Evolutionary conservation across 192 early-diverging fungal species (phyloP).

Genomic region (Paraglomus brasilianum): DNA sequence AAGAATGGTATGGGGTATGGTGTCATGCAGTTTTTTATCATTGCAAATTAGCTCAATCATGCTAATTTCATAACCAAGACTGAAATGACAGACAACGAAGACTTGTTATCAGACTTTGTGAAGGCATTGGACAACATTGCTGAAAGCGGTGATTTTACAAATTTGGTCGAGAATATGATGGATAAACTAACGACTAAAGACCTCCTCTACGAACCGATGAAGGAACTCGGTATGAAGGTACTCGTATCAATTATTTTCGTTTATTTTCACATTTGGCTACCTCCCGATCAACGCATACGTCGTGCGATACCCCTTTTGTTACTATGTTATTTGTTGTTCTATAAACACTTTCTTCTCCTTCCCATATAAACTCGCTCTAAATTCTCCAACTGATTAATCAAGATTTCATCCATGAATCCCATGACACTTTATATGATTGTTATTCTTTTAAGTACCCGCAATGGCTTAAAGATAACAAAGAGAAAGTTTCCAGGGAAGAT

Average conservation of each 20-base stretch:
- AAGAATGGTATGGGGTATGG: no score
- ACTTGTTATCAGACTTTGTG: slow-evolving; percentile 73
- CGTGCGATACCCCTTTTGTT: no score
- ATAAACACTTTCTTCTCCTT: no score
- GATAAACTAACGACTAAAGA: slow-evolving; percentile 92
- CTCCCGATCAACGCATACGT: no score
- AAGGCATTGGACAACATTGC: slow-evolving; percentile 73
- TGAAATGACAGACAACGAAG: slow-evolving; percentile 49
- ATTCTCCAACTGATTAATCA: neutral
- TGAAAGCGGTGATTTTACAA: slow-evolving; percentile 73
- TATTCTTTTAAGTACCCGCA: slow-evolving; percentile 71
- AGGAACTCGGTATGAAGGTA: slow-evolving; percentile 81
- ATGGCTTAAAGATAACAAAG: slow-evolving; percentile 82
- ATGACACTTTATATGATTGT: slow-evolving; percentile 11
- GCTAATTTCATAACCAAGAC: slow-evolving; percentile 48
- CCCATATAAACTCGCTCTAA: neutral
- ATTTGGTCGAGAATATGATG: slow-evolving; percentile 86
- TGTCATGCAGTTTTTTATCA: no score
- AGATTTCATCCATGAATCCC: slow-evolving; percentile 27
- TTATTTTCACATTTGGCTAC: slow-evolving; percentile 18
- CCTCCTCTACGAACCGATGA: slow-evolving; percentile 93
- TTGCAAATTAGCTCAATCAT: no score
- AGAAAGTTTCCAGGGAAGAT: slow-evolving; percentile 67
- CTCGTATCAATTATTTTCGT: neutral
- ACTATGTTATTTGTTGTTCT: no score